These are phyloP conservation scores for Boletellus sp. DNA, from an alignment of 1,284 basidiomycete species.

Conservation along the genomic window DNA sequence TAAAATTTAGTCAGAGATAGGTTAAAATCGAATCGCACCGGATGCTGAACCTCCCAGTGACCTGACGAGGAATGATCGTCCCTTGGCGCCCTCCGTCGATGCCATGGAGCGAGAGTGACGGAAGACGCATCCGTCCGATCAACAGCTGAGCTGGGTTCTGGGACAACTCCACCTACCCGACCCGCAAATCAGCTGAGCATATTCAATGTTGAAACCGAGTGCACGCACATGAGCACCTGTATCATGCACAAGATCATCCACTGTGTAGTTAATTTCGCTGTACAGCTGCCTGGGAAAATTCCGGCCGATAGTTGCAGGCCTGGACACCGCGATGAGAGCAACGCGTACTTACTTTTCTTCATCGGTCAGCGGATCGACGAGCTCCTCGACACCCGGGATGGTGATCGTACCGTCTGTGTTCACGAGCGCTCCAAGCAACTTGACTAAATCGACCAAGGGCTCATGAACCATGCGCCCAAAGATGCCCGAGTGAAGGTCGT, in stretches of 20 bases:
- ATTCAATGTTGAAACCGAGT: too few relatives aligned
- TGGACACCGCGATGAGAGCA: too few relatives aligned
- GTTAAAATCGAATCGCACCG: neutral
- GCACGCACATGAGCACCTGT: neutral
- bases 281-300: neutral
- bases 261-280: neutral
- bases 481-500: slow-evolving; percentile 88
- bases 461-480: slow-evolving; percentile 88
- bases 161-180: neutral
- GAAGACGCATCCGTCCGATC: slow-evolving; percentile 84
- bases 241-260: neutral
- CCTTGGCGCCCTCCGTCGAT: slow-evolving; percentile 67
- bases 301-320: too few relatives aligned
- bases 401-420: slow-evolving; percentile 79
- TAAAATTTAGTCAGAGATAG: neutral
- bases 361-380: neutral
- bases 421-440: slow-evolving; percentile 82
- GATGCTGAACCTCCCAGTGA: slow-evolving; percentile 78
- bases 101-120: slow-evolving; percentile 83
- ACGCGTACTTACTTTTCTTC: neutral
- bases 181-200: too few relatives aligned
- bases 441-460: slow-evolving; percentile 75
- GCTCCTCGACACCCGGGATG: slow-evolving; percentile 46
- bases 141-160: neutral
- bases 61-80: slow-evolving; percentile 88